phyloP scores from a whole-genome alignment of 2,329 filamentous ascomycete species.

The Shiraia sp. region DNA sequence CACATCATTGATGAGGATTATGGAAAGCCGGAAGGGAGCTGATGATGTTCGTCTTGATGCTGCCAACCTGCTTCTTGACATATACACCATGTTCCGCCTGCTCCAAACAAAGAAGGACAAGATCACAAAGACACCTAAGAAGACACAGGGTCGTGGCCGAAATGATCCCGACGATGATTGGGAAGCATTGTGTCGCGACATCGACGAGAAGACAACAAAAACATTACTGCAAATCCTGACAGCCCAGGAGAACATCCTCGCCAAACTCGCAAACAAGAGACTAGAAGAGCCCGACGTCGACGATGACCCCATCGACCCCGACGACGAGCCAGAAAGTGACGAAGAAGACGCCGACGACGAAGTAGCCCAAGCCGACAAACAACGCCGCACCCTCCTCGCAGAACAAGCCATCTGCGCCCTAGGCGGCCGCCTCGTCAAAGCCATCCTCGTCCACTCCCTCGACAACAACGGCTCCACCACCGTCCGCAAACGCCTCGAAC shows the following conservation, averaged over 20 bases:
- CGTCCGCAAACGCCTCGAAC: constrained; percentile 70
- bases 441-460: constrained; percentile 74
- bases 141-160: constrained; percentile 23
- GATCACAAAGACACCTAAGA: constrained; percentile 37
- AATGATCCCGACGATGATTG: constrained; percentile 51
- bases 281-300: constrained; percentile 61
- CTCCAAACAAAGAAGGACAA: constrained; percentile 58
- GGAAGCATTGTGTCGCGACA: constrained; percentile 68
- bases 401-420: constrained; percentile 87
- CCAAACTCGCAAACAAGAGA: constrained; percentile 39
- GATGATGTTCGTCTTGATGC: constrained; percentile 79
- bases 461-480: constrained; percentile 58
- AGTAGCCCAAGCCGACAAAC: constrained; percentile 53
- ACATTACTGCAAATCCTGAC: constrained; percentile 78
- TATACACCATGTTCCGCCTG: constrained; percentile 78
- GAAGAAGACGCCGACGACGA: constrained; percentile 57
- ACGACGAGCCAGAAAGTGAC: constrained; percentile 63
- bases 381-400: constrained; percentile 70
- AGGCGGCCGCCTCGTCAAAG: constrained; percentile 81
- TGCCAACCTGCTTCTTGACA: constrained; percentile 76
- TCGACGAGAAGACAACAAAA: constrained; percentile 64
- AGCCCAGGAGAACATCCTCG: constrained; percentile 70
- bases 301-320: constrained; percentile 71
- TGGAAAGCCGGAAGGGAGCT: constrained; percentile 61
- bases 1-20: constrained; percentile 53